Evolutionary conservation across 176 grass and related monocot genomes (phyloP).

Genomic region (Triticum urartu): DNA sequence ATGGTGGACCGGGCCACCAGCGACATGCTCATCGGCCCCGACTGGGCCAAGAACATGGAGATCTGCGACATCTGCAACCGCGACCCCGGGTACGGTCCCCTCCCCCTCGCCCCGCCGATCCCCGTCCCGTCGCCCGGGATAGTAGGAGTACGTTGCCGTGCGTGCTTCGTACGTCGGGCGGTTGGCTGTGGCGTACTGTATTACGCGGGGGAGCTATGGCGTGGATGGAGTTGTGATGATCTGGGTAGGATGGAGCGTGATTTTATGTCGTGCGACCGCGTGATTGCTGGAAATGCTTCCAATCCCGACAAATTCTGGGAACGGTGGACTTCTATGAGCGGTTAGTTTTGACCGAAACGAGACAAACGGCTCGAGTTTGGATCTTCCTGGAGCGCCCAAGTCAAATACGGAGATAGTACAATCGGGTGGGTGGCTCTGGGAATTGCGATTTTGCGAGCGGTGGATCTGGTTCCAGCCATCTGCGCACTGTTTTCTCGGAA

Average conservation of each 20-base stretch:
- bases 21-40: constrained; percentile 81
- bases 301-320: background rate
- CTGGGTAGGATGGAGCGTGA: background rate
- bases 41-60: constrained; percentile 99
- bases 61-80: constrained; percentile 96
- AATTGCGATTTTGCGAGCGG: background rate
- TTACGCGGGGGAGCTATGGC: background rate
- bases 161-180: background rate
- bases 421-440: background rate
- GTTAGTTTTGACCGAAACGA: background rate
- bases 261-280: background rate
- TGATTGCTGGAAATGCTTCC: background rate
- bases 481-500: background rate
- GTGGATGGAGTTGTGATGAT: background rate
- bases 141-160: background rate
- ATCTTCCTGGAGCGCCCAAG: background rate
- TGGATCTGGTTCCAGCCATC: constrained; percentile 19
- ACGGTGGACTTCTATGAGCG: background rate
- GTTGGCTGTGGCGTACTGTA: background rate
- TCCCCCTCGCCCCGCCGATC: background rate
- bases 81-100: constrained; percentile 64
- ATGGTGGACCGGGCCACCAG: constrained; percentile 83
- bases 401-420: background rate
- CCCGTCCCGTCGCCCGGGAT: background rate
- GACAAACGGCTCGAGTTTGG: background rate